A percentile compares a stretch with the other conserved stretches of the same genome.
Evolutionary conservation across 495 filamentous ascomycete genomes (phyloP).

Genomic region (Lepraria neglecta): DNA sequence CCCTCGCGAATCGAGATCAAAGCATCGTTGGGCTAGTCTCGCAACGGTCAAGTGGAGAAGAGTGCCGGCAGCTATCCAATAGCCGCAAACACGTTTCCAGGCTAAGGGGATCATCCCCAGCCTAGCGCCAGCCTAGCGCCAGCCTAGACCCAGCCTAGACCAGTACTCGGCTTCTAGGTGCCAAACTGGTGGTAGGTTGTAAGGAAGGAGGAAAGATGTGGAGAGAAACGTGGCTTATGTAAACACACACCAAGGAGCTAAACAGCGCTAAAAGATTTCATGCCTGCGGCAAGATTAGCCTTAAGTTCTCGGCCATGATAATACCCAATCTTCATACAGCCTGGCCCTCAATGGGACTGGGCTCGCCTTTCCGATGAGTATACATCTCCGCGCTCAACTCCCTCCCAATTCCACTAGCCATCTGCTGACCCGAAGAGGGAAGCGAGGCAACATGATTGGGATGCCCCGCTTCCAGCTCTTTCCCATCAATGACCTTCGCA

Average conservation of each 20-base stretch:
- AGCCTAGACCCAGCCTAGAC: too few species aligned
- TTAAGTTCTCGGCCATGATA: too few species aligned
- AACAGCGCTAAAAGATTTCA: too few species aligned
- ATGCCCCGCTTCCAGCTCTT: background rate
- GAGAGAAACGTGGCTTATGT: too few species aligned
- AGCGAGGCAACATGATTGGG: conserved; percentile 14
- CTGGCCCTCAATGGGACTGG: conserved; percentile 8
- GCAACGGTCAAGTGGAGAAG: conserved; percentile 8
- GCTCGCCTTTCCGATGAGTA: conserved; percentile 10
- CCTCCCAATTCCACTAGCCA: conserved; percentile 20
- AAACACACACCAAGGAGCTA: too few species aligned
- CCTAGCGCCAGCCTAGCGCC: too few species aligned
- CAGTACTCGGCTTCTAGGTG: too few species aligned
- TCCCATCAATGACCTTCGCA: conserved; percentile 6
- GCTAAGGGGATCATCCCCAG: too few species aligned
- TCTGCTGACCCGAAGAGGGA: conserved; percentile 14
- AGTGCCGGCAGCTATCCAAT: background rate
- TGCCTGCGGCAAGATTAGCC: too few species aligned
- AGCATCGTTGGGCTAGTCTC: conserved; percentile 3
- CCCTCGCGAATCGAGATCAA: conserved; percentile 3
- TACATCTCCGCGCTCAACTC: conserved; percentile 22
- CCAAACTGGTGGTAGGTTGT: too few species aligned
- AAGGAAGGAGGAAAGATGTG: too few species aligned
- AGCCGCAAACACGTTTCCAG: background rate
- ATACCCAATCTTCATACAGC: too few species aligned